Evolutionary conservation across 1,139 yeast genomes (phyloP).

Genomic region (Candida pseudoviswanathii): DNA sequence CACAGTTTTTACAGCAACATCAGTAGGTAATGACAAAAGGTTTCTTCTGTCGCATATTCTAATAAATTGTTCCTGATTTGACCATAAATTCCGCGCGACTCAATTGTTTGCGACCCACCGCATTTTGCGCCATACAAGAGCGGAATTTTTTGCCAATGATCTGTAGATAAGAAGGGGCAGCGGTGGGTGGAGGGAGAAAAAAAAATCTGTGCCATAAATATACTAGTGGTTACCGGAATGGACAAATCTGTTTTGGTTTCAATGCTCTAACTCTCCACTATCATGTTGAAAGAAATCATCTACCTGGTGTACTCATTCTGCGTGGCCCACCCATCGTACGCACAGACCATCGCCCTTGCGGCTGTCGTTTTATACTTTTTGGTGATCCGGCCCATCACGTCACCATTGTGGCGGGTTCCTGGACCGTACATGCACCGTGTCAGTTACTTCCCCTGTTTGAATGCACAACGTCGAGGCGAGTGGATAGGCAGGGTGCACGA

Average conservation of each 20-base stretch:
- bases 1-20: slow-evolving; percentile 45
- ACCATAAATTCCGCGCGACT: background rate
- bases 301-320: background rate
- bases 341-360: slow-evolving; percentile 1
- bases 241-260: too few relatives aligned
- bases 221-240: too few relatives aligned
- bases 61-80: background rate
- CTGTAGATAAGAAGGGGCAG: background rate
- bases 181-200: background rate
- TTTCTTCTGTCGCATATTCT: background rate
- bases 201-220: background rate
- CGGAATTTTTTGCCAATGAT: background rate
- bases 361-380: slow-evolving; percentile 28
- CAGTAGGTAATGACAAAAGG: background rate
- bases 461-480: slow-evolving; percentile 53
- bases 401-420: slow-evolving; percentile 57
- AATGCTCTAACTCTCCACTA: background rate
- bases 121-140: background rate
- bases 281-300: slow-evolving; percentile 5
- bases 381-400: slow-evolving; percentile 48
- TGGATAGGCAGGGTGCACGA: slow-evolving; percentile 54
- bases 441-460: slow-evolving; percentile 49
- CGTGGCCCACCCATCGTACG: slow-evolving; percentile 6
- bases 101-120: too few relatives aligned
- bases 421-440: slow-evolving; percentile 60